phyloP scores from a whole-genome alignment of 1,284 basidiomycete genomes.

The Ceratobasidium theobromae region DNA sequence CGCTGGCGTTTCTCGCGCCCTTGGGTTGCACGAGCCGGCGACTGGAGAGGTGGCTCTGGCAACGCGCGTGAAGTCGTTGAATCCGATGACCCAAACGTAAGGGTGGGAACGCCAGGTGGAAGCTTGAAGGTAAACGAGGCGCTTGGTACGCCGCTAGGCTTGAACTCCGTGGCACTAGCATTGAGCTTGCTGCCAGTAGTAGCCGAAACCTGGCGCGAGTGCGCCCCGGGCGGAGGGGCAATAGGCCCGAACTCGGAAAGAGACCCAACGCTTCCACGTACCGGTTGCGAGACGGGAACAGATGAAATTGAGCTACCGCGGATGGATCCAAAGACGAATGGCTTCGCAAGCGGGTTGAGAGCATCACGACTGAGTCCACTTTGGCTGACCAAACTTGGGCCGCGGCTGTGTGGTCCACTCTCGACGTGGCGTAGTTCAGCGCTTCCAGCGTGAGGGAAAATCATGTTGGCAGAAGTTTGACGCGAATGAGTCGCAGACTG shows the following conservation, averaged over 20 bases:
- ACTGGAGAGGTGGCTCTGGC: slow-evolving; percentile 40
- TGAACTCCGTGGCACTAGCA: slow-evolving; percentile 75
- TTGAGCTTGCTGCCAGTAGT: slow-evolving; percentile 59
- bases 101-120: slow-evolving; percentile 61
- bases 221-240: slow-evolving; percentile 40
- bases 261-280: slow-evolving; percentile 28
- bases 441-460: slow-evolving; percentile 31
- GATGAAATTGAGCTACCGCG: slow-evolving; percentile 39
- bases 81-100: slow-evolving; percentile 49
- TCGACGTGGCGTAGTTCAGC: slow-evolving; percentile 23
- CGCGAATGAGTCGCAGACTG: slow-evolving; percentile 32
- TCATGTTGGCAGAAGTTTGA: slow-evolving; percentile 5
- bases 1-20: slow-evolving; percentile 76
- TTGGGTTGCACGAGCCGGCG: slow-evolving; percentile 49
- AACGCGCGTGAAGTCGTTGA: slow-evolving; percentile 44
- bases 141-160: slow-evolving; percentile 47
- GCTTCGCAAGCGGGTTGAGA: slow-evolving; percentile 75
- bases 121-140: slow-evolving; percentile 69
- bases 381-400: not conserved
- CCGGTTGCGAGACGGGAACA: slow-evolving; percentile 37
- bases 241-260: slow-evolving; percentile 49
- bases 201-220: slow-evolving; percentile 54
- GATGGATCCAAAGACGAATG: slow-evolving; percentile 67
- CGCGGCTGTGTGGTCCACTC: slow-evolving; percentile 5
- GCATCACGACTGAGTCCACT: slow-evolving; percentile 38